Conservation (phyloP, 2,329 filamentous ascomycete genomes). For the Penicillium sp. region DNA sequence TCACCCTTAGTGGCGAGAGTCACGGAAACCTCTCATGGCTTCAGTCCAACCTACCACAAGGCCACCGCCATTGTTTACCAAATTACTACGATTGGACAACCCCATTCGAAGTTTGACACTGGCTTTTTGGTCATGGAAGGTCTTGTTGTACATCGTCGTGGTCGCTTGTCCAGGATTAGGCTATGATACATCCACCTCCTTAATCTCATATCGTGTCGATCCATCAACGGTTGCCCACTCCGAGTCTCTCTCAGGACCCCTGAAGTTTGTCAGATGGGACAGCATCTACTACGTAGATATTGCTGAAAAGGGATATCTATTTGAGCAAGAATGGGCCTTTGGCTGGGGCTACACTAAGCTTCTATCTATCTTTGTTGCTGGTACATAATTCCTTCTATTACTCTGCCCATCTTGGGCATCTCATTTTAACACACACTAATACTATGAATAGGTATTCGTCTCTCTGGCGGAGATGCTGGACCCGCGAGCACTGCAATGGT, state of each 20-base stretch:
- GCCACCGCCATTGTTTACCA: slow-evolving; percentile 10
- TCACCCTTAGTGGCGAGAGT: neutral
- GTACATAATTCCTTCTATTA: slow-evolving; percentile 21
- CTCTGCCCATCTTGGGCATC: neutral
- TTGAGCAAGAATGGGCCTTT: slow-evolving; percentile 68
- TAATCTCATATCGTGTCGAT: slow-evolving; percentile 40
- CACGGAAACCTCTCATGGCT: slow-evolving; percentile 6
- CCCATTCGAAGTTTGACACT: slow-evolving; percentile 36
- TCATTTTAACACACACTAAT: neutral
- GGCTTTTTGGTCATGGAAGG: slow-evolving; percentile 57
- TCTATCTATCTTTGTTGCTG: slow-evolving; percentile 38
- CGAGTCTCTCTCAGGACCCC: slow-evolving; percentile 27
- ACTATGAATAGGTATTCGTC: slow-evolving; percentile 24
- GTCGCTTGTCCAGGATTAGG: slow-evolving; percentile 55
- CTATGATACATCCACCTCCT: slow-evolving; percentile 62
- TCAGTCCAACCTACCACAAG: slow-evolving; percentile 13
- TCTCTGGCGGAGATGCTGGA: slow-evolving; percentile 21
- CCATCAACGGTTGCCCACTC: slow-evolving; percentile 5
- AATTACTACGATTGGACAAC: slow-evolving; percentile 26
- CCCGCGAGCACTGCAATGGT: slow-evolving; percentile 43
- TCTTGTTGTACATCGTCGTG: slow-evolving; percentile 50
- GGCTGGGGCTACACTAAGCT: slow-evolving; percentile 54
- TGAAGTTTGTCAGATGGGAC: slow-evolving; percentile 60
- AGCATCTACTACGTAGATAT: slow-evolving; percentile 59
- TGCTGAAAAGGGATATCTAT: slow-evolving; percentile 54